These are phyloP conservation scores for Ophiostoma sp. DNA, from an alignment of 2,329 filamentous ascomycete species.

Conservation along the genomic window DNA sequence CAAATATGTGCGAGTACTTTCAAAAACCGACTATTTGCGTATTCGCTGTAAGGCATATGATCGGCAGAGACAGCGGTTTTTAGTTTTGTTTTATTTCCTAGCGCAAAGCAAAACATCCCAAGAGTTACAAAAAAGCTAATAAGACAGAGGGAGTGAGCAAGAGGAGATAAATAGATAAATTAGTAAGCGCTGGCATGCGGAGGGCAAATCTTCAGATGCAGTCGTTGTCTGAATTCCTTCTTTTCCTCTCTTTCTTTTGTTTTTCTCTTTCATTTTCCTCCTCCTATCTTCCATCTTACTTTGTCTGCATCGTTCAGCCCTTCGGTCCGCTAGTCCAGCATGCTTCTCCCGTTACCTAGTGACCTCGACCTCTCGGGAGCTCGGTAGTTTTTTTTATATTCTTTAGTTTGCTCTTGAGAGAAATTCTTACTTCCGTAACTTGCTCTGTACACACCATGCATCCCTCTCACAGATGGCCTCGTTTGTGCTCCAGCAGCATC, in stretches of 20 bases:
- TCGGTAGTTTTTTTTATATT: no score
- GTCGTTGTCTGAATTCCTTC: background rate
- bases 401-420: no score
- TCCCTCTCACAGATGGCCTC: no score
- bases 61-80: background rate
- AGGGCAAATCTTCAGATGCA: background rate
- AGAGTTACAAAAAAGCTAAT: background rate
- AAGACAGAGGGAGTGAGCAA: background rate
- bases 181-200: background rate
- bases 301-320: background rate
- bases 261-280: background rate
- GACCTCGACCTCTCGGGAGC: no score
- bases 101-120: background rate
- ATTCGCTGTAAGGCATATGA: background rate
- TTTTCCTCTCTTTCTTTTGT: background rate
- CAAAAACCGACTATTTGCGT: background rate
- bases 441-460: no score
- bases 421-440: no score
- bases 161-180: background rate
- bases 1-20: constrained; percentile 5
- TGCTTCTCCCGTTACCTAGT: no score
- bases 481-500: no score
- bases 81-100: background rate
- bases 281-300: background rate
- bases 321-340: background rate